Percentiles rank a stretch among this genome's conserved stretches.
These are phyloP conservation scores for Debaryomyces nepalensis DNA, from an alignment of 1,139 yeast species.

Conservation along the genomic window DNA sequence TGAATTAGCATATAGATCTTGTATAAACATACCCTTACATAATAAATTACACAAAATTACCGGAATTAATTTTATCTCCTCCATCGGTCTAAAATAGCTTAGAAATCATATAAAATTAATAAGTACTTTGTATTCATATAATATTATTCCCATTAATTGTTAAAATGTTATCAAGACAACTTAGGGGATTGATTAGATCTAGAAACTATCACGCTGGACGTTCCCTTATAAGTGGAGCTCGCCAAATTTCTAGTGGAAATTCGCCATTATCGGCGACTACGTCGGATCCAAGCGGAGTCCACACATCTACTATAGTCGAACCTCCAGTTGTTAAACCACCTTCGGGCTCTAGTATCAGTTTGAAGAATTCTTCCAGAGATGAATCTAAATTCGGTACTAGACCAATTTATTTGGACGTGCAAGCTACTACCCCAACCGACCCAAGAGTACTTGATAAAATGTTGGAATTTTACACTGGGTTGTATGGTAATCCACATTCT, in stretches of 20 bases:
- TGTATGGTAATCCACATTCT: slow-evolving; percentile 97
- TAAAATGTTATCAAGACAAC: slow-evolving; percentile 14
- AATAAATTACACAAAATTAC: slow-evolving; percentile 10
- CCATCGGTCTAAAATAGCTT: neutral
- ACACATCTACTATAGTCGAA: slow-evolving; percentile 24
- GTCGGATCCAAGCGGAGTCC: slow-evolving; percentile 25
- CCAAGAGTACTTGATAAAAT: slow-evolving; percentile 95
- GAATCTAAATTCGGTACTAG: slow-evolving; percentile 63
- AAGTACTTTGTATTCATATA: too few species aligned
- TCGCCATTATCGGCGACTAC: slow-evolving; percentile 20
- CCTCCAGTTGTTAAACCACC: slow-evolving; percentile 39
- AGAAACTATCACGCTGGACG: slow-evolving; percentile 6
- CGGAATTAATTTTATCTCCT: slow-evolving; percentile 2
- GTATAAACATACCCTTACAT: neutral
- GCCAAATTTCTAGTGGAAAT: slow-evolving; percentile 15
- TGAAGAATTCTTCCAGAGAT: slow-evolving; percentile 52
- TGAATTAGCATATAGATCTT: slow-evolving; percentile 1
- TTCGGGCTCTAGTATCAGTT: slow-evolving; percentile 47
- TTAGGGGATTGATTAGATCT: slow-evolving; percentile 8
- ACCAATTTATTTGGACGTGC: slow-evolving; percentile 93
- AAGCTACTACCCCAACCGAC: slow-evolving; percentile 97
- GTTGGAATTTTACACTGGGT: slow-evolving; percentile 90
- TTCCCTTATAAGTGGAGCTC: slow-evolving; percentile 9
- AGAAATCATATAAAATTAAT: too few species aligned
- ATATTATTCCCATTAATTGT: too few species aligned